These are phyloP conservation scores for Trypanosomatidae sp. DNA, from an alignment of 208 protist genomes.

Conservation along the genomic window DNA sequence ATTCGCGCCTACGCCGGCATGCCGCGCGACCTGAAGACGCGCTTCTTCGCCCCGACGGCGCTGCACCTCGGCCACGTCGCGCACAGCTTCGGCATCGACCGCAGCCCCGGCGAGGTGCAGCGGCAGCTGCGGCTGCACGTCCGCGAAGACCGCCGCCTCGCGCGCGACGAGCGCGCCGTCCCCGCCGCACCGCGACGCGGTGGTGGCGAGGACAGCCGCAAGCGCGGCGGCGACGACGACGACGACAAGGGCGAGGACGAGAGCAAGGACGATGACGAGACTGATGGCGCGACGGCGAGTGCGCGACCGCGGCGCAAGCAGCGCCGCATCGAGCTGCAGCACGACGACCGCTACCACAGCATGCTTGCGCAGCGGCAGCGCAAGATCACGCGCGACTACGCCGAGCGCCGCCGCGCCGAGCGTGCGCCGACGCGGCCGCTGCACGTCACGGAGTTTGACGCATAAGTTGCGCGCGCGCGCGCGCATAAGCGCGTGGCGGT, in stretches of 20 bases:
- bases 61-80: slow-evolving; percentile 94
- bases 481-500: not conserved
- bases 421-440: slow-evolving; percentile 38
- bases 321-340: slow-evolving; percentile 49
- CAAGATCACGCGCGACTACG: slow-evolving; percentile 65
- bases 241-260: not conserved
- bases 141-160: slow-evolving; percentile 47
- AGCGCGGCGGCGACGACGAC: not conserved
- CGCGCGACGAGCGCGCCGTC: slow-evolving; percentile 37
- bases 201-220: not conserved
- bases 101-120: slow-evolving; percentile 73
- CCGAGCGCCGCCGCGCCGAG: slow-evolving; percentile 39
- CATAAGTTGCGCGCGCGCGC: slow-evolving; percentile 7
- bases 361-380: slow-evolving; percentile 70
- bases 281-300: not conserved
- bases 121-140: slow-evolving; percentile 38
- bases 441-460: slow-evolving; percentile 77
- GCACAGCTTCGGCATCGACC: slow-evolving; percentile 85
- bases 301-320: slow-evolving; percentile 15
- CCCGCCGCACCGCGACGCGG: slow-evolving; percentile 9
- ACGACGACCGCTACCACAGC: slow-evolving; percentile 63
- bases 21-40: slow-evolving; percentile 20
- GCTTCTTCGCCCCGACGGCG: slow-evolving; percentile 51
- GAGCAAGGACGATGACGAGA: not conserved
- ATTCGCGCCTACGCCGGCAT: slow-evolving; percentile 94